Base-by-base conservation (phyloP, 495 filamentous ascomycete genomes). In the Friedmanniomyces simplex region DNA sequence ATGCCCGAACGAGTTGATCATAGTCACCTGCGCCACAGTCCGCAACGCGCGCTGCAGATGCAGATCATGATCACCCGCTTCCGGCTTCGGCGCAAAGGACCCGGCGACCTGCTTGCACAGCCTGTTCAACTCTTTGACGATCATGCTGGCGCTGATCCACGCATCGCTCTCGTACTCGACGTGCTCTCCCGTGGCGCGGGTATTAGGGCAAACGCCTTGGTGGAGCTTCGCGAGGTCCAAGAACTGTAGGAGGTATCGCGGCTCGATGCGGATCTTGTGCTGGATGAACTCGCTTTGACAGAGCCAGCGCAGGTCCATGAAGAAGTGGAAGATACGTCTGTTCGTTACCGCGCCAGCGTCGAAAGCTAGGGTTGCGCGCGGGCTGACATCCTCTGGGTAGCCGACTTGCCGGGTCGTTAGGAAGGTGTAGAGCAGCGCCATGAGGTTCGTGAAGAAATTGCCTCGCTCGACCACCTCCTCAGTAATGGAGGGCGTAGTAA, bases 131-230 rank as follows among this genome's bases (percentile, higher is more conserved):
- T 99, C 91, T 49, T 89, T 80, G 51, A 91, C 96, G 50, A 97
- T 86, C 41, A 99, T 79, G 8, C 89, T 91, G 0, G 94, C 93
- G 62, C 85, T 93, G 48, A 99, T 96, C 93, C 93, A 99, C 28
- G 89, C 86, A 66, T 99, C 93, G 6, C 90, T 93, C 70, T 99
- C 93, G 65, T 96, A 99, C 66, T 97, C 94, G 7, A 99, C 86
- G 66, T 99, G 93, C 60, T 99, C 93, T 21, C 87, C 88, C 30
- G 95, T 83, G 1, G 91, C 91, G 56, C 93, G 81, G 5, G 89
- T 73, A 63, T 97, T 99, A 14, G 93, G 94, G 63, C 91, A 96
- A 41, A 97, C 95, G 0, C 93, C 93, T 71, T 99, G 93, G 50
- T 94, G 89, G 32, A 99, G 77, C 64, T 95, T 94, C 59, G 95